Evolutionary conservation across 768 basidiomycete genomes (phyloP).

Genomic region (Sarcomyxa edulis): DNA sequence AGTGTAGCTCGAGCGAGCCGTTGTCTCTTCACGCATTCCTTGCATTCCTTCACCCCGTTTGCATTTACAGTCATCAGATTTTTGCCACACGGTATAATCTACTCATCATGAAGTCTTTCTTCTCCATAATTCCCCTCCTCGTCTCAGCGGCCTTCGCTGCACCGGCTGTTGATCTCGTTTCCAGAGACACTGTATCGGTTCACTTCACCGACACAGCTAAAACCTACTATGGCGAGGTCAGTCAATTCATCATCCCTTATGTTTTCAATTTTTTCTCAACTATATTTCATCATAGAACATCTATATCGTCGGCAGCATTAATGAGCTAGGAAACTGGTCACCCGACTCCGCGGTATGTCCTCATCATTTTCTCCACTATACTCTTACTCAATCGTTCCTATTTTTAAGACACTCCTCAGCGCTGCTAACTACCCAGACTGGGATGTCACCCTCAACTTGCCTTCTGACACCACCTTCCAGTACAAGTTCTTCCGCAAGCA

Average conservation of each 20-base stretch:
- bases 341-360: constrained; percentile 39
- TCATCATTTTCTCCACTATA: background rate
- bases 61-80: too few species aligned
- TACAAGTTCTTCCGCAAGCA: constrained; percentile 63
- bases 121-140: too few species aligned
- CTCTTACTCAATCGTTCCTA: background rate
- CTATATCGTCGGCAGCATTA: constrained; percentile 51
- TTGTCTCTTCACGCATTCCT: too few species aligned
- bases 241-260: constrained; percentile 1
- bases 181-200: constrained; percentile 33
- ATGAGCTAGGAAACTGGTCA: constrained; percentile 50
- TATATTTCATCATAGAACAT: too few species aligned
- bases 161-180: too few species aligned
- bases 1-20: too few species aligned
- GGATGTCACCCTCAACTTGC: constrained; percentile 46
- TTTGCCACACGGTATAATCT: too few species aligned
- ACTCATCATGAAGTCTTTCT: too few species aligned
- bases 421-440: constrained; percentile 54
- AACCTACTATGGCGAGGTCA: constrained; percentile 53
- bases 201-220: constrained; percentile 51
- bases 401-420: constrained; percentile 42
- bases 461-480: constrained; percentile 42
- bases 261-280: constrained; percentile 18
- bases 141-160: too few species aligned
- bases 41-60: too few species aligned